Percentiles rank a stretch among this genome's conserved stretches.
Evolutionary conservation across 176 grass and related monocot species (phyloP).

Genomic region (Lolium multiflorum): DNA sequence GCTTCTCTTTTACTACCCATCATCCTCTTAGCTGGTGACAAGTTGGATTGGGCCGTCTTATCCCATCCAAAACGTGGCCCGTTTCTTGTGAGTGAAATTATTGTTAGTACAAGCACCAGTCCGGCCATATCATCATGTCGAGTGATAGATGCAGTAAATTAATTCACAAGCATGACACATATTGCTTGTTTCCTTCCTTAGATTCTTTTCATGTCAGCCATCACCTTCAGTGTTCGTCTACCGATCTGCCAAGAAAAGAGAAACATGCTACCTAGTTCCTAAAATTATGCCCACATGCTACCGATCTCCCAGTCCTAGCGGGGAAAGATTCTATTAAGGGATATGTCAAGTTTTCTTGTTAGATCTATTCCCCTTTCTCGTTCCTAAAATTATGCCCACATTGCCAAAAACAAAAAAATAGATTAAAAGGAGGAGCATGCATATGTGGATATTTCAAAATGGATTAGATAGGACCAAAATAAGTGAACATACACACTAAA

Average conservation of each 20-base stretch:
- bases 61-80: slow-evolving; percentile 32
- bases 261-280: neutral
- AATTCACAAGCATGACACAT: slow-evolving; percentile 38
- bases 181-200: neutral
- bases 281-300: too few species aligned
- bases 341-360: slow-evolving; percentile 26
- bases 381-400: neutral
- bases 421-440: too few species aligned
- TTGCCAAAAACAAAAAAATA: too few species aligned
- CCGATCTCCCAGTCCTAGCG: neutral
- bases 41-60: slow-evolving; percentile 42
- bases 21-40: slow-evolving; percentile 26
- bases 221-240: slow-evolving; percentile 27
- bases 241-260: neutral
- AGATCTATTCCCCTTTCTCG: neutral
- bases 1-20: neutral
- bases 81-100: slow-evolving; percentile 30
- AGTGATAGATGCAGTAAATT: slow-evolving; percentile 38
- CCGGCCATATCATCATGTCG: slow-evolving; percentile 16
- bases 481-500: too few species aligned
- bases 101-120: slow-evolving; percentile 3
- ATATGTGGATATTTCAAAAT: too few species aligned
- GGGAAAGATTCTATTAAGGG: slow-evolving; percentile 27
- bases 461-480: too few species aligned
- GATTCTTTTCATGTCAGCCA: slow-evolving; percentile 39